Base-by-base conservation (phyloP, 768 basidiomycete species). In the Piloderma croceum region DNA sequence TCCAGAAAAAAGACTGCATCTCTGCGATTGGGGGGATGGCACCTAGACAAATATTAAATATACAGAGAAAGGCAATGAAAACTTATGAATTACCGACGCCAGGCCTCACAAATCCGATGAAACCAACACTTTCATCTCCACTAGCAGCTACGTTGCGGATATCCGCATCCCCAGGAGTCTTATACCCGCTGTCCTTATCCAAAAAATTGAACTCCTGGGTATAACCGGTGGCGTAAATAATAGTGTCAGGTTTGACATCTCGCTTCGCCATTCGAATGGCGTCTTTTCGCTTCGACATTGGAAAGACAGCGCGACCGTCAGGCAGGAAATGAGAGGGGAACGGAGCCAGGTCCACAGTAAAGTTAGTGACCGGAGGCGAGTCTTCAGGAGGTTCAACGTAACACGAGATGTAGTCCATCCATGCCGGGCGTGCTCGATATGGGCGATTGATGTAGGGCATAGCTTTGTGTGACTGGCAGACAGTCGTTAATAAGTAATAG, bases 391-490 rank as follows among this genome's bases (percentile, higher is more conserved):
- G 76, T 43, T 81, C 79, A 38, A 72, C 70, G 51, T 81, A 81
- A n/a, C 68, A 66, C 12, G 73, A 70, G 24, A 81, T 35, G 36
- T 64, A 61, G 21, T 71, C 71, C 46, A 79, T 56, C 34, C 67
- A 47, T 17, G 51, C 49, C 4, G 67, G 59, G 1, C 77, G 66
- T 5, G 64, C 62, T 15, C 68, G 61, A 52, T 72, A 79, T 3
- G 77, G 77, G 12, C 73, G 65, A 49, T 79, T 79, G 54, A 78
- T 68, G 56, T 75, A 81, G 6, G 72, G 71, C 73, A 79, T 74
- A 5, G 75, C 78, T 50, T 70, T 73, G 48, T 70, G 69, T 3
- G 73, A 74, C 68, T 76, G 25, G 3, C 23, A 19, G 15, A 29
- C 18, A 15, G 13, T 38, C 22, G 41, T 20, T 18, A 36, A 15